A percentile compares a stretch with the other conserved stretches of the same genome.
These are phyloP conservation scores for Cardiospermum halicacabum DNA, from an alignment of 345 rosid species.

Conservation along the genomic window DNA sequence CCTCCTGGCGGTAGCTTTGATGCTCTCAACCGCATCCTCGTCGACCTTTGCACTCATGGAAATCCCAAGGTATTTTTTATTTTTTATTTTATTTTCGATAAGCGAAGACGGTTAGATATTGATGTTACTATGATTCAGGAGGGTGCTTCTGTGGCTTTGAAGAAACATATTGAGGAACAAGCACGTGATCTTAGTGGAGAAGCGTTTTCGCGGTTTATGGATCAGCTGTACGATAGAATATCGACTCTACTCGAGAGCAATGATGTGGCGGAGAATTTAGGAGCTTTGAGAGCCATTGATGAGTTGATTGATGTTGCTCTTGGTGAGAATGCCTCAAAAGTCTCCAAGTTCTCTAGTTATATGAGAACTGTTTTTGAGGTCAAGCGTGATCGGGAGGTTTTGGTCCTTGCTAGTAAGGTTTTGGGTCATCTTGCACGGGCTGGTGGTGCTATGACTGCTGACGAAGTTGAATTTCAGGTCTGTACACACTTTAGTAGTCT, in stretches of 20 bases:
- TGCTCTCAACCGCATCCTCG: conserved; percentile 67
- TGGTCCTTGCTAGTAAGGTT: conserved; percentile 90
- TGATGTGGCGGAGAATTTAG: conserved; percentile 83
- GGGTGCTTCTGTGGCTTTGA: conserved; percentile 75
- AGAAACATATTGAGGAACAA: conserved; percentile 81
- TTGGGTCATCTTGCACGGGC: conserved; percentile 98
- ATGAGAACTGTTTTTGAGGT: conserved; percentile 74
- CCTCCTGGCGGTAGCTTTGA: conserved; percentile 70
- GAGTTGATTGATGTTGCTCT: conserved; percentile 89
- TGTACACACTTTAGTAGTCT: background rate
- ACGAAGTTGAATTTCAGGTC: conserved; percentile 97
- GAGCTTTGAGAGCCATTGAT: conserved; percentile 85
- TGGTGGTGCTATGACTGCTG: conserved; percentile 99
- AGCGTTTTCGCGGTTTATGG: conserved; percentile 86
- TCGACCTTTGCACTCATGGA: conserved; percentile 79
- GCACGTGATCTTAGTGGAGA: conserved; percentile 87
- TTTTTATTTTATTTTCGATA: background rate
- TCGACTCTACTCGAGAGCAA: conserved; percentile 61
- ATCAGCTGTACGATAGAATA: conserved; percentile 73
- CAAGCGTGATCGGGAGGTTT: conserved; percentile 77
- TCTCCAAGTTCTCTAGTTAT: conserved; percentile 73
- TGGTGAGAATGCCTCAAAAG: conserved; percentile 96
- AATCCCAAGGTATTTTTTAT: conserved; percentile 53
- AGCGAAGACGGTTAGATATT: too few relatives aligned
- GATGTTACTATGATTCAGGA: conserved; percentile 37